phyloP scores from a whole-genome alignment of 345 rosid genomes.

The Arabidopsis thaliana region DNA sequence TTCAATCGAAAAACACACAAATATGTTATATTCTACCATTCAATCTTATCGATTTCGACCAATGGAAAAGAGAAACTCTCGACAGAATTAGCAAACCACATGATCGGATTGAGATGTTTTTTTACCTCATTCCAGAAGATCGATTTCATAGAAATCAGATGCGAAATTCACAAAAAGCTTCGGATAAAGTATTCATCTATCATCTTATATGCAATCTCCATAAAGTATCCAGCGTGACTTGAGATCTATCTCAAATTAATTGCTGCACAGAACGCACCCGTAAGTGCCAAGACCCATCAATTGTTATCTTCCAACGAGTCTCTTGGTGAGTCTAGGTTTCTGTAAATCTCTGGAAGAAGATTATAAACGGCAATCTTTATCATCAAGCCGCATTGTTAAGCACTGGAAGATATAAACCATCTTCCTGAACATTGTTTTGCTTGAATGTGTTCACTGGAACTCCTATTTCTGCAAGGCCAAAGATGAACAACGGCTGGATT shows the following conservation, averaged over 20 bases:
- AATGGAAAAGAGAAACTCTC: too few species aligned
- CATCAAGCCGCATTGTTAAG: conserved; percentile 7
- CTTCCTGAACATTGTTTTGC: not conserved
- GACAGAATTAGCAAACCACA: too few species aligned
- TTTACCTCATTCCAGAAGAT: too few species aligned
- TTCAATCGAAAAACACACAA: too few species aligned
- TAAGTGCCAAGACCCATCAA: not conserved
- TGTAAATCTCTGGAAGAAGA: conserved; percentile 6
- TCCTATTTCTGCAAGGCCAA: not conserved
- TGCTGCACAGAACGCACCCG: not conserved
- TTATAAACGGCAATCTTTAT: not conserved
- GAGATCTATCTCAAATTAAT: not conserved
- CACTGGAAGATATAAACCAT: conserved; percentile 13
- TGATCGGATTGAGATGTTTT: too few species aligned
- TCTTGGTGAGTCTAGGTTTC: not conserved
- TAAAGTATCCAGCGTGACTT: not conserved
- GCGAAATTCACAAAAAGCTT: too few species aligned
- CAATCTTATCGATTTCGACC: too few species aligned
- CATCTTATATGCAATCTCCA: not conserved
- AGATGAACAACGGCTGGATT: conserved; percentile 14
- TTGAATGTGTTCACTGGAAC: conserved; percentile 10
- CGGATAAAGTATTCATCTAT: not conserved
- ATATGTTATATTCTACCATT: too few species aligned
- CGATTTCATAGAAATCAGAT: too few species aligned
- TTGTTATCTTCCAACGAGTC: not conserved